Percentiles rank a stretch among this genome's conserved stretches.
Conservation (phyloP, 352 stramenopile genomes). For the Globisporangium megalacanthum region DNA sequence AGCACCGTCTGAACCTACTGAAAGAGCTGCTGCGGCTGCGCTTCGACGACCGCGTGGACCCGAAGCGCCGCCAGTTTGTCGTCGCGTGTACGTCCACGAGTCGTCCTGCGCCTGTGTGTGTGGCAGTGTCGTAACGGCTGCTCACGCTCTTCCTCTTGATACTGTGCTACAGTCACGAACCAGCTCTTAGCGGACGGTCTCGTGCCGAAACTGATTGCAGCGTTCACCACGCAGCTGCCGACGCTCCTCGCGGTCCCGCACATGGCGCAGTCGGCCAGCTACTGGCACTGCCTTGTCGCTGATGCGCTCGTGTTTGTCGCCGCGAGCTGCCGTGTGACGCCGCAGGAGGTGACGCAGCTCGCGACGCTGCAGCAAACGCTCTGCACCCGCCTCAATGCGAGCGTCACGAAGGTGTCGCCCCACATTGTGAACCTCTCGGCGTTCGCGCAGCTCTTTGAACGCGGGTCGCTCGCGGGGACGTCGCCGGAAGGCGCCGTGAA, state of each 20-base stretch:
- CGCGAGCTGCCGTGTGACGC: constrained; percentile 43
- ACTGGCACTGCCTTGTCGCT: constrained; percentile 72
- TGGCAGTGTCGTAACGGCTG: background rate
- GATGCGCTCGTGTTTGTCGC: constrained; percentile 62
- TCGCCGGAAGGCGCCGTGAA: constrained; percentile 61
- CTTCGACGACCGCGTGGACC: constrained; percentile 48
- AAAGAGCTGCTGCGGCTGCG: constrained; percentile 71
- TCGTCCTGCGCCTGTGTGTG: background rate
- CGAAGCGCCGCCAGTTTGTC: constrained; percentile 57
- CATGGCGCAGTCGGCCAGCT: constrained; percentile 62
- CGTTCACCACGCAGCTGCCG: constrained; percentile 45
- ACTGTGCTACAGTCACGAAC: constrained; percentile 38
- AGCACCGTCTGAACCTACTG: constrained; percentile 68
- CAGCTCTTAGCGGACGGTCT: constrained; percentile 45
- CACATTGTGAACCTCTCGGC: constrained; percentile 81
- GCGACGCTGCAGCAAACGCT: constrained; percentile 47
- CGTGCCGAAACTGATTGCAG: constrained; percentile 39
- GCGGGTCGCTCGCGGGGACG: constrained; percentile 49
- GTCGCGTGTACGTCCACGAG: constrained; percentile 25
- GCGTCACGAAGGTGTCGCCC: constrained; percentile 66
- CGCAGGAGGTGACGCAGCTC: constrained; percentile 51
- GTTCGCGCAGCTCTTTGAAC: constrained; percentile 69
- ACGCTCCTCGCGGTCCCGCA: constrained; percentile 49
- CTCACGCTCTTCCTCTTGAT: background rate
- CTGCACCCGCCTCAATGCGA: constrained; percentile 45